Evolutionary conservation across 305 asterid species (phyloP), one percentile per base, ranked within the genome.

Genomic region (Solanum hybrid): DNA sequence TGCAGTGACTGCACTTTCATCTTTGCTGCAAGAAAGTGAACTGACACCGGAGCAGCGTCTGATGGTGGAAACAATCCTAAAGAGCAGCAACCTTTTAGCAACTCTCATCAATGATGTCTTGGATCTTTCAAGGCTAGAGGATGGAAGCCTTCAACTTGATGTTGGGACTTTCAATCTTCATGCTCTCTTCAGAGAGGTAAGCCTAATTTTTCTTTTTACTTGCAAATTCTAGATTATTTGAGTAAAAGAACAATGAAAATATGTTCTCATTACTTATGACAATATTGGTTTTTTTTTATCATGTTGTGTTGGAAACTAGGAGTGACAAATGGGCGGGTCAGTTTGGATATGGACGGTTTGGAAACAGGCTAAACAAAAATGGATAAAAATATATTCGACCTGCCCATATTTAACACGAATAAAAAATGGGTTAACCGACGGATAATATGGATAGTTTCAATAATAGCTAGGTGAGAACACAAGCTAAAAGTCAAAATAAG

Each of bases 71-170:
- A 98, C 98, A 86, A 93, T 98, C 90, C 98, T 96, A 90, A 96
- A 95, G 90, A 96, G 99, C 93, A 96, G 99, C 94, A 96, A 96
- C 91, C 98, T 96, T 87, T 92, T 98, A 91, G 97, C 98, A 69
- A 97, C 99, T 7, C 98, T 98, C 35, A 98, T 98, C 89, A 98
- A 98, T 76, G 99, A 97, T 86, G 99, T 98, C 60, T 93, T 98
- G 93, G 99, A 98, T 93, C 98, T 98, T 91, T 98, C 99, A 34
- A 96, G 98, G 93, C 99, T 98, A 32, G 99, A 98, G 91, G 99
- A 98, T 88, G 99, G 98, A 64, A 96, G 97, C 92, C 99, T 98
- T 91, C 95, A 95, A 92, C 99, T 98, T 75, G 99, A 98, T 64
- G 92, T 91, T 38, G 96, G 92, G 89, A 92, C 95, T 85, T 98